Conservation (phyloP, 225 moss, liverwort and hornwort genomes). For the Polytrichum commune region DNA sequence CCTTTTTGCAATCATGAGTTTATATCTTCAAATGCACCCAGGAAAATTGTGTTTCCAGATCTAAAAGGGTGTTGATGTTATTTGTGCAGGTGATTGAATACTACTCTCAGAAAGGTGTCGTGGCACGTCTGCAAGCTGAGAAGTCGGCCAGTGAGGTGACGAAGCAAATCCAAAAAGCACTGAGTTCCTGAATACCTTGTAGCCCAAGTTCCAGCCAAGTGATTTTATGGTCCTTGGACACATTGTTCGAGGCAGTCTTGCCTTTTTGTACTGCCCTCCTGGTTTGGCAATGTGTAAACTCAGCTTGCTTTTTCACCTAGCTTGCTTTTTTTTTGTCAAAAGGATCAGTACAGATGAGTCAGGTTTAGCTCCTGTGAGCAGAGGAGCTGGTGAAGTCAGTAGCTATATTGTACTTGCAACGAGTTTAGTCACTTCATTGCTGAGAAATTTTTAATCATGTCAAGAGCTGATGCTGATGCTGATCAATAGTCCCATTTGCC, state of each 20-base stretch:
- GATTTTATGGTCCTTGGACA: conserved; percentile 28
- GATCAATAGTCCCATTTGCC: too few species aligned
- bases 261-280: conserved; percentile 2
- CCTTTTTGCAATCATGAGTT: too few species aligned
- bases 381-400: conserved; percentile 5
- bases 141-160: conserved; percentile 53
- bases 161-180: conserved; percentile 51
- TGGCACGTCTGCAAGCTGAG: conserved; percentile 58
- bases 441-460: too few species aligned
- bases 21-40: too few species aligned
- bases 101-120: conserved; percentile 59
- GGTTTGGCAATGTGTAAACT: background rate
- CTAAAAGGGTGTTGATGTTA: background rate
- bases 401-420: background rate
- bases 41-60: too few species aligned
- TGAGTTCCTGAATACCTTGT: conserved; percentile 21
- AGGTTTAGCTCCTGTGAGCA: background rate
- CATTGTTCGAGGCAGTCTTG: conserved; percentile 26
- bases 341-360: background rate
- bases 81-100: conserved; percentile 53
- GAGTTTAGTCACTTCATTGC: too few species aligned
- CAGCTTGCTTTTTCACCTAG: background rate
- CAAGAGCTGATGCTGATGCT: too few species aligned
- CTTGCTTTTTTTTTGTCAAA: background rate
- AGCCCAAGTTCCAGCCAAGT: conserved; percentile 20